Conservation (phyloP, 495 filamentous ascomycete genomes). For the Terfezia claveryi region DNA sequence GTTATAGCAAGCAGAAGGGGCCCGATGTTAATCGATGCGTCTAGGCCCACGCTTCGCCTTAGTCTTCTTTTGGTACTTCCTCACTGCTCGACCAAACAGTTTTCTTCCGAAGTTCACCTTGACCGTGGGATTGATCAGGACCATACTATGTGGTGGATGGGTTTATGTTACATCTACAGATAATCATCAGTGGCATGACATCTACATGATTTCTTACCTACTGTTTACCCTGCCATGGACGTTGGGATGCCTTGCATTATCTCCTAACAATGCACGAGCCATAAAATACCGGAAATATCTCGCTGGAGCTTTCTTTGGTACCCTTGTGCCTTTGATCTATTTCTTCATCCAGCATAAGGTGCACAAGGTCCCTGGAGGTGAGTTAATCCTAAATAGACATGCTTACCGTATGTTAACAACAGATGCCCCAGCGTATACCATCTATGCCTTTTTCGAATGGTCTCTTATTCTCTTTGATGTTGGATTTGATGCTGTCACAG, state of each 20-base stretch:
- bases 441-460: constrained; percentile 97
- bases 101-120: constrained; percentile 64
- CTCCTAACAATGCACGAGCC: constrained; percentile 62
- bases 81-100: constrained; percentile 54
- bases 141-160: constrained; percentile 91
- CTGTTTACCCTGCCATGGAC: constrained; percentile 94
- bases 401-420: constrained; percentile 7
- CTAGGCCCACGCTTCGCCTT: constrained; percentile 74
- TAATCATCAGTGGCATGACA: constrained; percentile 96
- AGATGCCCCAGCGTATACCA: constrained; percentile 62
- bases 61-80: constrained; percentile 76
- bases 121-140: constrained; percentile 61
- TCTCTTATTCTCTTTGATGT: constrained; percentile 85
- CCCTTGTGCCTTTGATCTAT: constrained; percentile 74
- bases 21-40: too few relatives aligned
- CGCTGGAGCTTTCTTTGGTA: constrained; percentile 70
- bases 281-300: constrained; percentile 78
- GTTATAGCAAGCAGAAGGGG: too few relatives aligned
- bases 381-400: constrained; percentile 15
- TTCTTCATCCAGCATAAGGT: constrained; percentile 99
- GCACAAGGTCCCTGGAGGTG: constrained; percentile 83
- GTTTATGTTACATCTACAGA: constrained; percentile 97
- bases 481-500: constrained; percentile 87
- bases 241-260: constrained; percentile 66
- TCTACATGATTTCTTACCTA: constrained; percentile 97